Conservation (phyloP, 495 filamentous ascomycete genomes). For the Trichoderma orchidacearum region DNA sequence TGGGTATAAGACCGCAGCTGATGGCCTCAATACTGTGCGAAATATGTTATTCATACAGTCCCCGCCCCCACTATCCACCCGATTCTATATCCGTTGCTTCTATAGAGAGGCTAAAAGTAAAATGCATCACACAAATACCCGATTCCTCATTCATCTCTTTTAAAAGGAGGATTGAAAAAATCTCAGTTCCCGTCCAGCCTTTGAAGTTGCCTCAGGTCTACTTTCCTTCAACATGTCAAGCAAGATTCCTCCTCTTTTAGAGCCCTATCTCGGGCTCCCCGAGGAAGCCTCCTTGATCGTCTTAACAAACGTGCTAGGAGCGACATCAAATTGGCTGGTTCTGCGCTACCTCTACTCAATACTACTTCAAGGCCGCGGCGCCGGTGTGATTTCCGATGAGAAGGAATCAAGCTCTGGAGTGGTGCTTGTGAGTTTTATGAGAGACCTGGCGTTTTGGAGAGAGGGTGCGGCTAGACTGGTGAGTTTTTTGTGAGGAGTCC, state of each 20-base stretch:
- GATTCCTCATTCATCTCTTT: no score
- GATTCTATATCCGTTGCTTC: no score
- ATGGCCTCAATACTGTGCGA: background rate
- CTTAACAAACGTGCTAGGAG: constrained; percentile 58
- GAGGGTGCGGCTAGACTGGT: constrained; percentile 47
- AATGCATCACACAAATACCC: no score
- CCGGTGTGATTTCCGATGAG: constrained; percentile 3
- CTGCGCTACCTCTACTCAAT: constrained; percentile 48
- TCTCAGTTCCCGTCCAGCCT: no score
- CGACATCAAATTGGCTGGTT: constrained; percentile 63
- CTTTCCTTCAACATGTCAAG: constrained; percentile 13
- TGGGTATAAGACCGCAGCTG: no score
- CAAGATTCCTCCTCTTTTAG: constrained; percentile 49
- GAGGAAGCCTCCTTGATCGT: constrained; percentile 46
- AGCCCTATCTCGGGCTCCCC: constrained; percentile 43
- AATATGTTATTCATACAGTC: background rate
- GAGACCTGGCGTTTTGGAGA: constrained; percentile 65
- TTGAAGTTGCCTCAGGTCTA: background rate
- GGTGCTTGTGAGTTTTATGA: constrained; percentile 67
- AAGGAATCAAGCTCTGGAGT: constrained; percentile 27
- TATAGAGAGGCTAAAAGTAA: no score
- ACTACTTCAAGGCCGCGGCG: constrained; percentile 16
- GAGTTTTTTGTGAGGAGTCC: constrained; percentile 19
- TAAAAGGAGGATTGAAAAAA: no score
- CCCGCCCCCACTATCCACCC: background rate